A percentile compares a stretch with the other conserved stretches of the same genome.
These are phyloP conservation scores for Paraglomus occultum DNA, from an alignment of 192 early-diverging fungal species.

Conservation along the genomic window DNA sequence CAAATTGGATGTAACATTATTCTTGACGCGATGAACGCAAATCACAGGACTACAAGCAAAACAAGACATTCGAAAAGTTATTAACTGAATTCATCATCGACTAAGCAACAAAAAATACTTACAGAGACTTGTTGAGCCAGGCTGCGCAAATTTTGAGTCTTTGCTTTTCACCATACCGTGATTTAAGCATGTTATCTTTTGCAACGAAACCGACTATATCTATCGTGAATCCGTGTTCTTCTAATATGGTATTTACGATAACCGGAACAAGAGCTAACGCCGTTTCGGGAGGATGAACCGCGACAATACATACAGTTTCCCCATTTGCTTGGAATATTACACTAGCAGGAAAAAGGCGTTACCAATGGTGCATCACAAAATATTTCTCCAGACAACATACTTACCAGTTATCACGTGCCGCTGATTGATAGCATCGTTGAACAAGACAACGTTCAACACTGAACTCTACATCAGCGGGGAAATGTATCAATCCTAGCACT, in stretches of 20 bases:
- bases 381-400: constrained; percentile 1
- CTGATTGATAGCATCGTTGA: background rate
- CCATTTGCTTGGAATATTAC: constrained; percentile 46
- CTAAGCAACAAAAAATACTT: background rate
- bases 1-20: background rate
- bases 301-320: constrained; percentile 38
- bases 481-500: constrained; percentile 70
- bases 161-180: constrained; percentile 66
- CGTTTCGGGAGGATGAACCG: constrained; percentile 36
- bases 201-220: constrained; percentile 68
- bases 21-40: background rate
- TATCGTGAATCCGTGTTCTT: constrained; percentile 68
- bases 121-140: constrained; percentile 10
- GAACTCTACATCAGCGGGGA: constrained; percentile 70
- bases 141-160: constrained; percentile 39
- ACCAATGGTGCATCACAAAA: background rate
- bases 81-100: background rate
- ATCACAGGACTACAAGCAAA: constrained; percentile 6
- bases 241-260: constrained; percentile 65
- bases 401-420: background rate
- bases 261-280: constrained; percentile 55
- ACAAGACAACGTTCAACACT: constrained; percentile 61
- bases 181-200: constrained; percentile 54
- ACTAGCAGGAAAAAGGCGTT: constrained; percentile 7
- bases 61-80: background rate